These are phyloP conservation scores for Phytophthora sp. DNA, from an alignment of 352 stramenopile genomes.

Conservation along the genomic window DNA sequence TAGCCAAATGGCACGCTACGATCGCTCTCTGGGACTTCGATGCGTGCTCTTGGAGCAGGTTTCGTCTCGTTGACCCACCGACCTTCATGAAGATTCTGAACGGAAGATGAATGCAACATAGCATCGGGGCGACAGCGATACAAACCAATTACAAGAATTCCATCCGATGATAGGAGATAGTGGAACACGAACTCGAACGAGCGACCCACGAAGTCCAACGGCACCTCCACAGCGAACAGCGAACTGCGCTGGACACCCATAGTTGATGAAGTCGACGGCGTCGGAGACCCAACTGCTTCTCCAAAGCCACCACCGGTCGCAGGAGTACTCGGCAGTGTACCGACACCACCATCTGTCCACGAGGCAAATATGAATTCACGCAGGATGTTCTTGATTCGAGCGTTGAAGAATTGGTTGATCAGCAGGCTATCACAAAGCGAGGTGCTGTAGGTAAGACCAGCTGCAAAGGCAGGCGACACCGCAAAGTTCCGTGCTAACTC, in stretches of 20 bases:
- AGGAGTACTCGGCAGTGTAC: conserved; percentile 21
- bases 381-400: conserved; percentile 86
- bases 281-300: conserved; percentile 16
- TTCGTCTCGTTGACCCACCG: conserved; percentile 12
- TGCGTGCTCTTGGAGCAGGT: conserved; percentile 35
- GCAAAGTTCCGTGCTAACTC: conserved; percentile 73
- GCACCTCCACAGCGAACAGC: conserved; percentile 76
- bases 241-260: conserved; percentile 67
- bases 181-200: conserved; percentile 85
- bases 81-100: conserved; percentile 16
- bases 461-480: conserved; percentile 73
- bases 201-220: conserved; percentile 79
- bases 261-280: conserved; percentile 36
- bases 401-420: conserved; percentile 90
- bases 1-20: conserved; percentile 81
- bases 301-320: conserved; percentile 15
- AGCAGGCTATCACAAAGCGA: conserved; percentile 85
- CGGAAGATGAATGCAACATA: conserved; percentile 30
- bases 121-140: conserved; percentile 75
- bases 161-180: conserved; percentile 76
- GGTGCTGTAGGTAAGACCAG: conserved; percentile 83
- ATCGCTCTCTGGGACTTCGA: conserved; percentile 59
- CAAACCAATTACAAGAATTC: conserved; percentile 73
- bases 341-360: conserved; percentile 59
- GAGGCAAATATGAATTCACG: conserved; percentile 87